Evolutionary conservation across 2,329 filamentous ascomycete genomes (phyloP), one percentile per base, ranked within the genome.

Genomic region (Magnaporthiopsis incrustans): DNA sequence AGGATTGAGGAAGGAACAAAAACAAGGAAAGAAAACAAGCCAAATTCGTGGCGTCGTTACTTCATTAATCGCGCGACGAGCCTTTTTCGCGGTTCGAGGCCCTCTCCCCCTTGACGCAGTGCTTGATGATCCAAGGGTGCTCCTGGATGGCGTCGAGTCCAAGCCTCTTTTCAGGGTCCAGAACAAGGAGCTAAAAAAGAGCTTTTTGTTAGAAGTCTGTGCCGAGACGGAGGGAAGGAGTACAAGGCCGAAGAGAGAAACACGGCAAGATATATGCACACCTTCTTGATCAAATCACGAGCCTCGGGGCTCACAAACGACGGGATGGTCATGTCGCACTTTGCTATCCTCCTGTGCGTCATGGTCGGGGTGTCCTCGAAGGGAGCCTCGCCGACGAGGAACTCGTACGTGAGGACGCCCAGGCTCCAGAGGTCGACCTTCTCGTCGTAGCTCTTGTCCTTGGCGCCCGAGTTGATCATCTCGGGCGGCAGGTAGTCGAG

Each of bases 351-450:
- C 70, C 91, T 82, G 70, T 97, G 92, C 32, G 95, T 99, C 91
- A 97, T 96, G 67, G 94, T 86, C 5, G 91, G 91, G 2, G 91
- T 95, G 72, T 98, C 95, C 76, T 99, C 95, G 71, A 99, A 99
- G 0, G 95, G 95, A 22, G 95, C 95, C 79, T 97, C 92, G 66
- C 95, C 95, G 44, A 96, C 91, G 65, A 99, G 78, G 71, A 99
- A 99, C 77, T 99, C 95, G 71, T 98, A 99, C 2, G 90, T 96
- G 77, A 99, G 77, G 27, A 98, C 95, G 30, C 95, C 95, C 71
- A 99, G 80, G 73, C 91, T 95, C 95, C 95, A 99, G 67, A 98
- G 78, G 74, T 99, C 95, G 38, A 99, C 91, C 79, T 97, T 98
- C 74, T 97, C 93, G 66, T 86, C 90, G 78, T 98, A 98, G 73